Evolutionary conservation across 495 filamentous ascomycete genomes (phyloP).

Genomic region (Lasiosphaeriaceae sp.): DNA sequence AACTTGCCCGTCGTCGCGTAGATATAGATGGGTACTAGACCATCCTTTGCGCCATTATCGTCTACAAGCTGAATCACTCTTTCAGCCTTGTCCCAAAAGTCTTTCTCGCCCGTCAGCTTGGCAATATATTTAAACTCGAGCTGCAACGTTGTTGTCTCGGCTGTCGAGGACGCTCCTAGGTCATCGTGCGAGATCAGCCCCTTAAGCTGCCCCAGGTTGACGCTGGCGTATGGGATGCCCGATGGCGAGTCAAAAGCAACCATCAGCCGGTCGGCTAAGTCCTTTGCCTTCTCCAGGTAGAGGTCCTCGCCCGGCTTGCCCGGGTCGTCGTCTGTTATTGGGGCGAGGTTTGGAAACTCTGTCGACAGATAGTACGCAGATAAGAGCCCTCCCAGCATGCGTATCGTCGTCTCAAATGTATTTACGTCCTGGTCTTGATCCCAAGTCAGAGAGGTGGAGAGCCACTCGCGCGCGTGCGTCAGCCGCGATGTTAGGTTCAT

Average conservation of each 20-base stretch:
- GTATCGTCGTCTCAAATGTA: constrained; percentile 97
- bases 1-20: constrained; percentile 76
- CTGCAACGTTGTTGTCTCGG: constrained; percentile 88
- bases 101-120: constrained; percentile 85
- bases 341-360: constrained; percentile 61
- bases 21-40: constrained; percentile 87
- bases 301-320: constrained; percentile 76
- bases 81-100: constrained; percentile 88
- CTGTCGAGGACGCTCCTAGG: constrained; percentile 86
- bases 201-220: constrained; percentile 72
- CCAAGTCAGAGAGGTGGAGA: constrained; percentile 75
- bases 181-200: constrained; percentile 79
- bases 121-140: constrained; percentile 97
- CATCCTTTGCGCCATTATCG: constrained; percentile 69
- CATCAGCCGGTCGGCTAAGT: constrained; percentile 81
- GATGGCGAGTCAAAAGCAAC: constrained; percentile 82
- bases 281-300: constrained; percentile 92
- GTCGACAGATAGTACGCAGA: constrained; percentile 92
- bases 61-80: constrained; percentile 89
- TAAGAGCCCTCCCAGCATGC: constrained; percentile 91
- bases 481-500: constrained; percentile 95
- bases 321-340: constrained; percentile 60
- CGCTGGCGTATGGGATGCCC: constrained; percentile 84
- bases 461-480: constrained; percentile 83
- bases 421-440: constrained; percentile 93